Evolutionary conservation across 352 stramenopile species (phyloP).

Genomic region (Pythium aphanidermatum): DNA sequence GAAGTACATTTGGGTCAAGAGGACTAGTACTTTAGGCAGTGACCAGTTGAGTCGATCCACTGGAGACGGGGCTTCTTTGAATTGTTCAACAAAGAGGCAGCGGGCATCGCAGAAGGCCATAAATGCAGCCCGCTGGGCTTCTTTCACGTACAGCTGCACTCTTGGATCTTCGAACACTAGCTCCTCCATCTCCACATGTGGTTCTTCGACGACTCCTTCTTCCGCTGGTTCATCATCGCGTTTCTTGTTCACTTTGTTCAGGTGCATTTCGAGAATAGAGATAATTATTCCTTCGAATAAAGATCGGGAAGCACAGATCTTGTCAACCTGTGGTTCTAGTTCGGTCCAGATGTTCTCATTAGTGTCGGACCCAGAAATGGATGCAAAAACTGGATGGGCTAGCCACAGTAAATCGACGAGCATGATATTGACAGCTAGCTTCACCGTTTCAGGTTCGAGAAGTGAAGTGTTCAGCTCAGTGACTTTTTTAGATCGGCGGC

Average conservation of each 20-base stretch:
- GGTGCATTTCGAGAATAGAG: conserved; percentile 68
- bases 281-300: conserved; percentile 57
- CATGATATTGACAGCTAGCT: conserved; percentile 54
- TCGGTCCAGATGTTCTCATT: conserved; percentile 9
- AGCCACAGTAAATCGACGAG: conserved; percentile 76
- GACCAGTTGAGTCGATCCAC: conserved; percentile 62
- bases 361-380: conserved; percentile 13
- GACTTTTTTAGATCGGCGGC: conserved; percentile 42
- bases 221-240: conserved; percentile 12
- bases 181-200: conserved; percentile 52
- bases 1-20: conserved; percentile 81
- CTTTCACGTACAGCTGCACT: conserved; percentile 45
- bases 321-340: conserved; percentile 29
- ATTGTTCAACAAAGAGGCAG: conserved; percentile 83
- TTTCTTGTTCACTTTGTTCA: conserved; percentile 30
- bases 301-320: conserved; percentile 29
- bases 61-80: conserved; percentile 46
- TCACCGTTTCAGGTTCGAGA: conserved; percentile 53
- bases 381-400: conserved; percentile 55
- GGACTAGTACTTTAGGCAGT: conserved; percentile 56
- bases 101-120: conserved; percentile 71
- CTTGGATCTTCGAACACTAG: conserved; percentile 56
- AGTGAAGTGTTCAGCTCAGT: conserved; percentile 42
- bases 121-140: conserved; percentile 62
- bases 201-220: conserved; percentile 26